Percentiles rank a stretch among this genome's conserved stretches.
These are phyloP conservation scores for Wickerhamomyces sp. DNA, from an alignment of 1,139 yeast species.

Conservation along the genomic window DNA sequence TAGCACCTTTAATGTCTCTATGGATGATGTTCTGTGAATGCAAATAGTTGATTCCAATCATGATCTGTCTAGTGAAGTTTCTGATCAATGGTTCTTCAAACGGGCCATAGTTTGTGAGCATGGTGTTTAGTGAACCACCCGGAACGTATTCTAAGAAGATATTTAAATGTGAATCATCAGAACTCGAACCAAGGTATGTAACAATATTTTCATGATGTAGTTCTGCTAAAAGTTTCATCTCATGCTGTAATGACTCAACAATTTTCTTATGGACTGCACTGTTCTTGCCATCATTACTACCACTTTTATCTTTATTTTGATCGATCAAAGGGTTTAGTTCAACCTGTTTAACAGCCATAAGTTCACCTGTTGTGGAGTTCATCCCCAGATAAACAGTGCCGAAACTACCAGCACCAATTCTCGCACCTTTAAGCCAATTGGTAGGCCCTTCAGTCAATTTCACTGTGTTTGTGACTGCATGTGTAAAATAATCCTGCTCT, in stretches of 20 bases:
- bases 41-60: constrained; percentile 74
- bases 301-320: constrained; percentile 12
- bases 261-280: constrained; percentile 45
- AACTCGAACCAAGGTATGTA: constrained; percentile 80
- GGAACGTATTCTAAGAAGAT: constrained; percentile 94
- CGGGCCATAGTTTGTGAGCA: constrained; percentile 83
- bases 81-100: constrained; percentile 86
- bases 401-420: constrained; percentile 92
- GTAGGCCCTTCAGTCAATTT: constrained; percentile 16
- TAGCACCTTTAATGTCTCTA: constrained; percentile 91
- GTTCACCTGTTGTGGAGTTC: constrained; percentile 88
- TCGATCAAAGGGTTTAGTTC: constrained; percentile 36
- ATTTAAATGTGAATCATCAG: constrained; percentile 64
- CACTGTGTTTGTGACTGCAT: constrained; percentile 14
- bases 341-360: constrained; percentile 96
- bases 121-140: constrained; percentile 90
- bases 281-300: constrained; percentile 10
- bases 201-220: constrained; percentile 91
- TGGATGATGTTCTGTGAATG: constrained; percentile 84
- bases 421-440: constrained; percentile 82
- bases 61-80: constrained; percentile 77
- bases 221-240: constrained; percentile 72
- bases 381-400: constrained; percentile 91
- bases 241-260: constrained; percentile 82
- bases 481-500: constrained; percentile 31